These are phyloP conservation scores for Scheffersomyces titani DNA, from an alignment of 1,139 yeast genomes.

Conservation along the genomic window DNA sequence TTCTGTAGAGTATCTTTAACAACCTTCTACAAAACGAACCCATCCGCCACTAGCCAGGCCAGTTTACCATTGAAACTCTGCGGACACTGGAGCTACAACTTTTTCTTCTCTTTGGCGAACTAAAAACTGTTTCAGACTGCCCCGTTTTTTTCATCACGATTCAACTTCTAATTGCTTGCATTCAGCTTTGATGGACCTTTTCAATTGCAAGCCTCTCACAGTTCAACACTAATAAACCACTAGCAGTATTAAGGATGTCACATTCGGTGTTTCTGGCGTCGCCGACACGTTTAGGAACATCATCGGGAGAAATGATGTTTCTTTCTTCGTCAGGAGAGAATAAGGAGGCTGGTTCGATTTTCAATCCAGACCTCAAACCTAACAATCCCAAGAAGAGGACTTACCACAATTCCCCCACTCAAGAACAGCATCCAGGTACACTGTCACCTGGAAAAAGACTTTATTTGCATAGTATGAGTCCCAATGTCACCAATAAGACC, in stretches of 20 bases:
- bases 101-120: neutral
- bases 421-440: constrained; percentile 3
- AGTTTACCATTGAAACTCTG: neutral
- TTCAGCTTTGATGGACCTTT: neutral
- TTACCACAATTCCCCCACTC: constrained; percentile 10
- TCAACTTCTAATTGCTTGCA: neutral
- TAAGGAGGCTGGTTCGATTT: neutral
- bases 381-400: constrained; percentile 7
- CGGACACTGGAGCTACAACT: neutral
- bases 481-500: constrained; percentile 38
- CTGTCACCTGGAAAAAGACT: constrained; percentile 33
- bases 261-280: neutral
- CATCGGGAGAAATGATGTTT: neutral
- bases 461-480: constrained; percentile 43
- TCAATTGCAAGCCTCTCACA: neutral
- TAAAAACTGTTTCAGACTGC: too few relatives aligned
- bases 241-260: neutral
- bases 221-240: neutral
- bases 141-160: neutral
- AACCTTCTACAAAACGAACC: neutral
- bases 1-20: neutral
- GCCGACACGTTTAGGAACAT: neutral
- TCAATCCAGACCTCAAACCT: constrained; percentile 2
- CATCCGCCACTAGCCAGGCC: neutral
- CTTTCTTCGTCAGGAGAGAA: neutral